Evolutionary conservation across 306 rosid genomes (phyloP).

Genomic region (Corylus avellana): DNA sequence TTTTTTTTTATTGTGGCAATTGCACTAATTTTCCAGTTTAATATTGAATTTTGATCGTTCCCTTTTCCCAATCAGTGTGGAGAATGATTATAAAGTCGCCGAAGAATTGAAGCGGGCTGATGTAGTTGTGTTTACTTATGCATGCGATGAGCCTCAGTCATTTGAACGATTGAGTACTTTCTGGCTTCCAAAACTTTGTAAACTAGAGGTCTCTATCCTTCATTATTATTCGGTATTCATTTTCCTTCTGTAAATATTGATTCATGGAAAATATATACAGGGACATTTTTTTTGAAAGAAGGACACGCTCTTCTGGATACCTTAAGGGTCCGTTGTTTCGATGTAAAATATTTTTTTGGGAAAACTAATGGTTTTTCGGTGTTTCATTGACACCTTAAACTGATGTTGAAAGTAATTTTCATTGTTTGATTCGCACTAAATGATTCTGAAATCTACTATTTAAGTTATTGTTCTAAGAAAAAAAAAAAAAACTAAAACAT

Average conservation of each 20-base stretch:
- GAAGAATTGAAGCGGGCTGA: slow-evolving; percentile 95
- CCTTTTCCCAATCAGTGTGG: slow-evolving; percentile 48
- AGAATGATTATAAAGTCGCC: slow-evolving; percentile 76
- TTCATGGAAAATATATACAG: not conserved
- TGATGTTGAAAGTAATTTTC: too few relatives aligned
- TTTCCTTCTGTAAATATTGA: not conserved
- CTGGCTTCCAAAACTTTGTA: slow-evolving; percentile 96
- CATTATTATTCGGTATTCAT: not conserved
- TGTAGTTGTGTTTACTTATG: slow-evolving; percentile 92
- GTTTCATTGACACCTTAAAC: too few relatives aligned
- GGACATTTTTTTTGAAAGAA: not conserved
- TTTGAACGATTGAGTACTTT: slow-evolving; percentile 77
- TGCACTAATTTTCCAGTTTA: not conserved
- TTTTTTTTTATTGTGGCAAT: not conserved
- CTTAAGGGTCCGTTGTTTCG: not conserved
- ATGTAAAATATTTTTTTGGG: too few relatives aligned
- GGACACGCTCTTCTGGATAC: not conserved
- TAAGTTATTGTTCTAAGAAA: too few relatives aligned
- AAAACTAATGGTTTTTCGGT: too few relatives aligned
- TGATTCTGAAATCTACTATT: too few relatives aligned
- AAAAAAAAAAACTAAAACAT: too few relatives aligned
- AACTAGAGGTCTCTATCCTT: slow-evolving; percentile 66
- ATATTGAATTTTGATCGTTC: slow-evolving; percentile 6
- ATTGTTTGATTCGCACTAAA: too few relatives aligned
- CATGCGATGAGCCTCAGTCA: slow-evolving; percentile 83